These are phyloP conservation scores for Platismatia glauca DNA, from an alignment of 495 filamentous ascomycete genomes.

Conservation along the genomic window DNA sequence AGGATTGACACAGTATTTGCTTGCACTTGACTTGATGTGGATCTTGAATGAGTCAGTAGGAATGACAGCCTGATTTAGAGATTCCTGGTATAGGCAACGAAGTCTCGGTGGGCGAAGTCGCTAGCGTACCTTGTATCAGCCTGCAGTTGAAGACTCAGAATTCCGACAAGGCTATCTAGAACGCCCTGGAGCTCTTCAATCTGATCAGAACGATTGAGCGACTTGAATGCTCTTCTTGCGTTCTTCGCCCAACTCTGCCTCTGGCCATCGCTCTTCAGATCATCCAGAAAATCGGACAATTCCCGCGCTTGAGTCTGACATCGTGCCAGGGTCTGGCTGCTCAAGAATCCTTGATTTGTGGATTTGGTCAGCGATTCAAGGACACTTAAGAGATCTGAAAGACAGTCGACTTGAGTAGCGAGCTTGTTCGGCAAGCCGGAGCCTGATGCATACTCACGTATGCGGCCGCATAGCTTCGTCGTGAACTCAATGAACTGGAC, in stretches of 20 bases:
- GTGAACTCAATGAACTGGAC: constrained; percentile 20
- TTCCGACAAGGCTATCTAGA: constrained; percentile 9
- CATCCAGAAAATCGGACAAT: constrained; percentile 8
- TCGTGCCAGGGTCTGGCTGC: not conserved
- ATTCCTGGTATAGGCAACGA: not conserved
- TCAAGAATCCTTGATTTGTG: not conserved
- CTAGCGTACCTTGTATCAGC: constrained; percentile 1
- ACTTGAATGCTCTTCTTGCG: constrained; percentile 9
- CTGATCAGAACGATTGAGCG: constrained; percentile 10
- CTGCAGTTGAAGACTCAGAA: constrained; percentile 13
- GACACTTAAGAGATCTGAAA: constrained; percentile 10
- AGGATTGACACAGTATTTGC: constrained; percentile 7
- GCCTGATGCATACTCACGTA: constrained; percentile 16
- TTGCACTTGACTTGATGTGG: constrained; percentile 6
- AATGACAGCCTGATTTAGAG: not conserved
- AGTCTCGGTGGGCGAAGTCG: not conserved
- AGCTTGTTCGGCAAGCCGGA: constrained; percentile 12
- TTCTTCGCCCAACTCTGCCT: constrained; percentile 5
- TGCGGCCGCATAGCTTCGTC: constrained; percentile 12
- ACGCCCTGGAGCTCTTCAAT: constrained; percentile 11
- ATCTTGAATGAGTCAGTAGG: not conserved
- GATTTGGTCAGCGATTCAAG: constrained; percentile 5
- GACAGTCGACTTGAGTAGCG: constrained; percentile 8
- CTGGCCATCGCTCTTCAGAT: constrained; percentile 6
- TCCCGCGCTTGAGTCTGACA: constrained; percentile 9